A percentile compares a stretch with the other conserved stretches of the same genome.
Conservation (phyloP, 2,329 filamentous ascomycete species). For the Hypomyces rosellus region DNA sequence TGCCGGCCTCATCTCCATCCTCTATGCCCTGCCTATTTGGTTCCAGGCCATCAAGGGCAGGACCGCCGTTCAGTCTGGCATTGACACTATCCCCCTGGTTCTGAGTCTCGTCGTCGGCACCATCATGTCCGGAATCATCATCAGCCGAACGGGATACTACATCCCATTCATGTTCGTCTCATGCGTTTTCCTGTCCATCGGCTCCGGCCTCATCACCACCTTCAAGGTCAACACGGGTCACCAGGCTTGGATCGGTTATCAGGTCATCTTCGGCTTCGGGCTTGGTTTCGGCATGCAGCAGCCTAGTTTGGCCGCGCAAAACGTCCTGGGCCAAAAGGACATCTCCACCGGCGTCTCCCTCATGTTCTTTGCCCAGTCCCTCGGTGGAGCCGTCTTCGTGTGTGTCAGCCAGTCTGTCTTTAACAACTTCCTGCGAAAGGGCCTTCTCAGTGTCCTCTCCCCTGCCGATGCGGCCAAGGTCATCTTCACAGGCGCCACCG, state of each 20-base stretch:
- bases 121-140: slow-evolving; percentile 21
- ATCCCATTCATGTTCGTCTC: slow-evolving; percentile 32
- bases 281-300: slow-evolving; percentile 38
- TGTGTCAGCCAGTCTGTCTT: slow-evolving; percentile 11
- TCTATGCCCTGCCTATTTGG: slow-evolving; percentile 45
- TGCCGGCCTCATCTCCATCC: not conserved
- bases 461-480: too few species aligned
- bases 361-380: slow-evolving; percentile 38
- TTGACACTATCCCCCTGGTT: slow-evolving; percentile 22
- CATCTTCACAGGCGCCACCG: too few species aligned
- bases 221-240: slow-evolving; percentile 16
- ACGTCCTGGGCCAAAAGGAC: slow-evolving; percentile 34
- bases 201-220: slow-evolving; percentile 37
- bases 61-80: slow-evolving; percentile 23
- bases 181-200: slow-evolving; percentile 25
- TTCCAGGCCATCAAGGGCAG: slow-evolving; percentile 42
- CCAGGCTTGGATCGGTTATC: slow-evolving; percentile 24
- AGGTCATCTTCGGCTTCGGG: slow-evolving; percentile 35
- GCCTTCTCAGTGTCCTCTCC: too few species aligned
- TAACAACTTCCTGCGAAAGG: not conserved
- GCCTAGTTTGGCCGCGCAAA: slow-evolving; percentile 39
- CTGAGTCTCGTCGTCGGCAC: slow-evolving; percentile 21
- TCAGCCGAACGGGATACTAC: slow-evolving; percentile 36
- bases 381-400: slow-evolving; percentile 44
- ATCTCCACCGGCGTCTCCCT: slow-evolving; percentile 40